phyloP scores from a whole-genome alignment of 108 stramenopile genomes.

The Nitzschia putrida region DNA sequence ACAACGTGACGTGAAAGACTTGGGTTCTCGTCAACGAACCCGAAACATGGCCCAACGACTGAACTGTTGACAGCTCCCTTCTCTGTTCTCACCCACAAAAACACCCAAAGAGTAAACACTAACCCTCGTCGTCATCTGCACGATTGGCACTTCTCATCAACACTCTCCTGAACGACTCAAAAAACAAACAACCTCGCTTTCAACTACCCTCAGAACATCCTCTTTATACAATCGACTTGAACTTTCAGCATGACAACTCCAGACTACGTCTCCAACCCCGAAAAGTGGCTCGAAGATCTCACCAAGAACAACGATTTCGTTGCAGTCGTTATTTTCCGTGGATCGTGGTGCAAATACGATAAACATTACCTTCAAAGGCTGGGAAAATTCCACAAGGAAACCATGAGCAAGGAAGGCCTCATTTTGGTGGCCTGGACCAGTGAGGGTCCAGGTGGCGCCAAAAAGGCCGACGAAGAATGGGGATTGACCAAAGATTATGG shows the following conservation, averaged over 20 bases:
- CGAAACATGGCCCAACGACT: too few relatives aligned
- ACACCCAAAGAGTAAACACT: too few relatives aligned
- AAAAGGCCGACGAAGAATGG: constrained; percentile 52
- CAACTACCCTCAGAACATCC: too few relatives aligned
- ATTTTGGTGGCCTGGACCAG: constrained; percentile 55
- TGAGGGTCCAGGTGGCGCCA: constrained; percentile 46
- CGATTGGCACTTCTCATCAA: too few relatives aligned
- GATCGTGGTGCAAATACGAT: constrained; percentile 53
- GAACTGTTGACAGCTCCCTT: too few relatives aligned
- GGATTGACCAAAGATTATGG: constrained; percentile 41
- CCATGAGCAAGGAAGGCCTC: constrained; percentile 27
- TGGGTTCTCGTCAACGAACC: too few relatives aligned
- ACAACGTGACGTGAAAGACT: too few relatives aligned
- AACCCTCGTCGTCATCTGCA: too few relatives aligned
- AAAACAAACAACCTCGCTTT: too few relatives aligned
- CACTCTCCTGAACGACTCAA: too few relatives aligned
- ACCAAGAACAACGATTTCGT: constrained; percentile 28
- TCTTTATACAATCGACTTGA: neutral
- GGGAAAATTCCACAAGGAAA: constrained; percentile 40
- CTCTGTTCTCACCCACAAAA: too few relatives aligned
- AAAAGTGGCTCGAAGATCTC: constrained; percentile 45
- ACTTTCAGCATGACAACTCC: constrained; percentile 10
- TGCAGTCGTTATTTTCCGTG: constrained; percentile 49
- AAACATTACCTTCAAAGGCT: constrained; percentile 42
- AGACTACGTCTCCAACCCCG: constrained; percentile 42